These are phyloP conservation scores for Neurospora hispaniola DNA, from an alignment of 495 filamentous ascomycete species.

Conservation along the genomic window DNA sequence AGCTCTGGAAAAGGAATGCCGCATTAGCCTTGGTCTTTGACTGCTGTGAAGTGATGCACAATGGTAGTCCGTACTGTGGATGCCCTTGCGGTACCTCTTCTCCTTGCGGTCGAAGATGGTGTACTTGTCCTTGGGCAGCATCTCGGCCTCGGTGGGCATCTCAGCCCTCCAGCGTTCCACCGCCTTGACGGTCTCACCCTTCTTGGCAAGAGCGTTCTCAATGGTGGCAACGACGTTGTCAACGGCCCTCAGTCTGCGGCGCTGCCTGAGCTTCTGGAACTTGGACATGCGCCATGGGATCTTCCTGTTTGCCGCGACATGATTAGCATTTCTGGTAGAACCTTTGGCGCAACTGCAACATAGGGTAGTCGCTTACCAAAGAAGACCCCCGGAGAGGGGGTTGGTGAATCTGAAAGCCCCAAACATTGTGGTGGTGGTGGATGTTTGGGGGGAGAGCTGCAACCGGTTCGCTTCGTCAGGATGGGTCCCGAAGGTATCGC, in stretches of 20 bases:
- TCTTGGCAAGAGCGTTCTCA: slow-evolving; percentile 60
- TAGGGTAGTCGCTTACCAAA: slow-evolving; percentile 50
- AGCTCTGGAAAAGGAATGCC: slow-evolving; percentile 45
- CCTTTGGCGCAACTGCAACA: neutral
- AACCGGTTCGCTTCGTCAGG: neutral
- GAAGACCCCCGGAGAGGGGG: slow-evolving; percentile 65
- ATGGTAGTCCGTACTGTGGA: slow-evolving; percentile 68
- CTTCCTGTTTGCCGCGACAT: slow-evolving; percentile 54
- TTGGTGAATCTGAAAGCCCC: slow-evolving; percentile 72
- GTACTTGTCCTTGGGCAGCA: slow-evolving; percentile 95
- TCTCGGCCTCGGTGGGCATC: slow-evolving; percentile 94
- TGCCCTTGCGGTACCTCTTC: slow-evolving; percentile 88
- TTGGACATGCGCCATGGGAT: slow-evolving; percentile 90
- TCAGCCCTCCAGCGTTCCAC: slow-evolving; percentile 82
- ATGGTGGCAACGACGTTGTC: slow-evolving; percentile 72
- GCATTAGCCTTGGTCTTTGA: slow-evolving; percentile 11
- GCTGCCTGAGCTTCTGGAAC: slow-evolving; percentile 82
- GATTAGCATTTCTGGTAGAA: neutral
- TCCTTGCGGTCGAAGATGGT: slow-evolving; percentile 94
- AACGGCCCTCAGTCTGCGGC: slow-evolving; percentile 73
- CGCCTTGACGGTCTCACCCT: slow-evolving; percentile 56
- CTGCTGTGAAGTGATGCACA: neutral
- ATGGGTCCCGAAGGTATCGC: neutral
- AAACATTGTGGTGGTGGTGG: slow-evolving; percentile 46
- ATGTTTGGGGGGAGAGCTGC: slow-evolving; percentile 4